These are phyloP conservation scores for Trichosporon sp. DNA, from an alignment of 1,284 basidiomycete species.

Conservation along the genomic window DNA sequence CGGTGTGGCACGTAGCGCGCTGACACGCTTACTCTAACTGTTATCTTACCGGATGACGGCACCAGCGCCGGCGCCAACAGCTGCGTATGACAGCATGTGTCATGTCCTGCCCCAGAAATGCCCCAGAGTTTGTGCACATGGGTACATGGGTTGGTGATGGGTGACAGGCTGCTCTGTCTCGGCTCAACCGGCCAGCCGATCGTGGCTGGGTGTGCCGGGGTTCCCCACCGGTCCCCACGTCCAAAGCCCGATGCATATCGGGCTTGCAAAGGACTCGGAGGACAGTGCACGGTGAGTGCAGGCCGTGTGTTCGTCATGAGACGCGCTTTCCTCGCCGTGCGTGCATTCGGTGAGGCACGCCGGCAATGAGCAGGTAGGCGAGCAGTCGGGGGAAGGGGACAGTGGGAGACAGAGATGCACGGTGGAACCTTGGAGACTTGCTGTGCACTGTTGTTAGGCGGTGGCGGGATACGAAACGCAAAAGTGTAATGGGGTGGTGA, in stretches of 20 bases:
- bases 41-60: not conserved
- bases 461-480: constrained; percentile 2
- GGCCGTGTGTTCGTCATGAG: not conserved
- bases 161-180: not conserved
- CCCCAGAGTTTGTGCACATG: not conserved
- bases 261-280: too few species aligned
- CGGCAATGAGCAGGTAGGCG: not conserved
- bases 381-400: too few species aligned
- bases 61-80: not conserved
- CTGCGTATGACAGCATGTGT: not conserved
- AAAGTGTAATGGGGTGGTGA: not conserved
- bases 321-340: not conserved
- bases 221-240: not conserved
- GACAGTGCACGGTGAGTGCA: not conserved
- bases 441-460: constrained; percentile 9
- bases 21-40: not conserved
- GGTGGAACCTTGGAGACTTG: not conserved
- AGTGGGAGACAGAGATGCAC: not conserved
- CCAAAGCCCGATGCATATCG: not conserved
- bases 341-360: not conserved
- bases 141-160: constrained; percentile 5
- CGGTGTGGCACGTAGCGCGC: not conserved
- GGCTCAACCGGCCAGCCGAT: not conserved
- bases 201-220: not conserved
- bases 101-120: not conserved